Base-by-base conservation (phyloP, 2,329 filamentous ascomycete species). In the Claviceps digitariae region DNA sequence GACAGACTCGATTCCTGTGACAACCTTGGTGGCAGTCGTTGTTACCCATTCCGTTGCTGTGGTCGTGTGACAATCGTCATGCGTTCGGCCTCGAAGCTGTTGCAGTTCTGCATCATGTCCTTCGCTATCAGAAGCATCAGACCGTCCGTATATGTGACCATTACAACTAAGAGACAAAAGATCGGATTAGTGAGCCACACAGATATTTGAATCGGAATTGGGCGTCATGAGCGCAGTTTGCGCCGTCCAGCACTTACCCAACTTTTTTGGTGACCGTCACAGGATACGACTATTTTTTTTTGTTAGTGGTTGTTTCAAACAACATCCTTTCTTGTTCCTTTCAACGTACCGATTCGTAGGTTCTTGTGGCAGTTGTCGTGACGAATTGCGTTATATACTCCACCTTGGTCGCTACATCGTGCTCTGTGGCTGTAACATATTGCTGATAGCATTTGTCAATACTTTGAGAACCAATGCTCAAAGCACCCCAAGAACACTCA, bases 31-130 rank as follows among this genome's bases (percentile, higher is more conserved):
- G 4, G 58, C 53, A 3, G 59, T 60, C 0, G 57, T 57, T 7
- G 61, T 63, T 15, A 54, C 43, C 56, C 58, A 62, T 29, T 57
- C 52, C 9, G 62, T 62, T 2, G 57, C 57, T 36, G 50, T 60
- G 7, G 52, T 51, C n/a, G 58, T 59, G 9, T 54, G 52, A 43
- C 59, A 61, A 12, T 21, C 6, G 29, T 23, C 36, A 20, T 55
- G 6, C 6, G 51, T 54, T 8, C 48, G 48, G 5, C 48, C 51
- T 20, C 38, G 31, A 9, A 55, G 51, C 10, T 12, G 25, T 29
- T 21, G 47, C 4, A 48, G 21, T 21, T 34, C 44, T 25, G 23
- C n/a, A 8, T n/a, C 17, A 13, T 40, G 10, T 43, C 41, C 25
- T 5, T 47, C 21, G 1, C 1, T 12, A 2, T 27, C 3, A 20